Percentiles rank a stretch among this genome's conserved stretches.
Conservation (phyloP, 1,284 basidiomycete species). For the Cryptococcus sp. region DNA sequence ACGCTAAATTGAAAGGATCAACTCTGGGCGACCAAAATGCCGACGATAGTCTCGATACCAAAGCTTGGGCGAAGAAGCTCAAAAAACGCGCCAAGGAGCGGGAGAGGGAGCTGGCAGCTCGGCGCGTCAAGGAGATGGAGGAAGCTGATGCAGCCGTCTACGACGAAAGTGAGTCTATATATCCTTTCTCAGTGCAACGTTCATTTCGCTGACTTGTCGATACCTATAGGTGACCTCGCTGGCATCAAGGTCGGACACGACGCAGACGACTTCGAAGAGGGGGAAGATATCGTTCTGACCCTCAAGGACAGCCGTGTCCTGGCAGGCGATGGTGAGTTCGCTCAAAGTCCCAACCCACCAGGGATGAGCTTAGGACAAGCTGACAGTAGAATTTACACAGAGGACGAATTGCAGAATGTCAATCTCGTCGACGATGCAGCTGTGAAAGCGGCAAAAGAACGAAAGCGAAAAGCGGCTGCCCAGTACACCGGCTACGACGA, state of each 20-base stretch:
- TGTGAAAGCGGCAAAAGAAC: constrained; percentile 64
- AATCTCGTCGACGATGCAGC: constrained; percentile 85
- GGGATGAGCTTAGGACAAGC: background rate
- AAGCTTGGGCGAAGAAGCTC: constrained; percentile 84
- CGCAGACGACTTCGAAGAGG: constrained; percentile 85
- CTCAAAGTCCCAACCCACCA: background rate
- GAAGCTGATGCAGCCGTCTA: constrained; percentile 79
- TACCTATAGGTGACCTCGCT: constrained; percentile 65
- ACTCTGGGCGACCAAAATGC: constrained; percentile 81
- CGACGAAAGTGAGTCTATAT: constrained; percentile 67
- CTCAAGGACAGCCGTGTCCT: constrained; percentile 93
- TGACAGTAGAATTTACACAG: constrained; percentile 55
- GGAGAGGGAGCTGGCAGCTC: constrained; percentile 70
- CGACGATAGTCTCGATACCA: constrained; percentile 60
- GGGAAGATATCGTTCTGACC: constrained; percentile 92
- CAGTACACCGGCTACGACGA: constrained; percentile 97
- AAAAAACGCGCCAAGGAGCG: constrained; percentile 86
- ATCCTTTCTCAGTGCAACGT: too few relatives aligned
- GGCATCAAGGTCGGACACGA: constrained; percentile 96
- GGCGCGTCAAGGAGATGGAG: constrained; percentile 74
- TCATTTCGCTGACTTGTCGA: too few relatives aligned
- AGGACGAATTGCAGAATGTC: constrained; percentile 96
- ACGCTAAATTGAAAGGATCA: constrained; percentile 81
- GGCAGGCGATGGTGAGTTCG: constrained; percentile 75
- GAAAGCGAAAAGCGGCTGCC: constrained; percentile 76